phyloP scores from a whole-genome alignment of 768 basidiomycete genomes.

The Galerina marginata region DNA sequence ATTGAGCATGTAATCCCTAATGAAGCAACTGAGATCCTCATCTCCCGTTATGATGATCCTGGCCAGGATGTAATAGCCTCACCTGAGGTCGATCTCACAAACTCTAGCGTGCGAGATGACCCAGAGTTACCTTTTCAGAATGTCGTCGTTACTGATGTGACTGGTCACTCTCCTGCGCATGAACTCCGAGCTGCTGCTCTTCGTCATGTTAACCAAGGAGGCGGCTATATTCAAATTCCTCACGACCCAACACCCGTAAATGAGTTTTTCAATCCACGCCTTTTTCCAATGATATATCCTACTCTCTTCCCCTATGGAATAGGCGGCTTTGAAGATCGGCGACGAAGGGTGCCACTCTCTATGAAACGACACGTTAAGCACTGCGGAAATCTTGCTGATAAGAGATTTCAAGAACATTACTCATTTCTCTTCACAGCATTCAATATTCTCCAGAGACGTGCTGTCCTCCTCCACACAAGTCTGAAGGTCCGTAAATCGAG shows the following conservation, averaged over 20 bases:
- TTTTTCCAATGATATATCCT: slow-evolving; percentile 49
- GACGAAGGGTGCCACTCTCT: slow-evolving; percentile 21
- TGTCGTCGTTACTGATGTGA: slow-evolving; percentile 38
- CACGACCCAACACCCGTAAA: slow-evolving; percentile 37
- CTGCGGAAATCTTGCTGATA: slow-evolving; percentile 34
- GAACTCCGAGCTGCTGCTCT: slow-evolving; percentile 38
- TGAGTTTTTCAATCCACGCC: slow-evolving; percentile 39
- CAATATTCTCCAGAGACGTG: slow-evolving; percentile 44
- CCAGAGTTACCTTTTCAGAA: slow-evolving; percentile 19
- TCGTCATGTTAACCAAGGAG: slow-evolving; percentile 35
- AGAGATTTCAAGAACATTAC: slow-evolving; percentile 40
- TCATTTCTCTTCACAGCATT: slow-evolving; percentile 48
- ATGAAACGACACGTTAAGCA: slow-evolving; percentile 41
- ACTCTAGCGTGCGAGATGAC: not conserved
- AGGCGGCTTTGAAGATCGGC: slow-evolving; percentile 45
- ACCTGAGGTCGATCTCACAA: not conserved
- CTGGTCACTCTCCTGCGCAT: slow-evolving; percentile 27
- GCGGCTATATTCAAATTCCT: slow-evolving; percentile 30
- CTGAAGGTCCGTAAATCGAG: slow-evolving; percentile 30
- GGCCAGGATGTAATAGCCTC: no score
- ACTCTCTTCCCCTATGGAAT: slow-evolving; percentile 48
- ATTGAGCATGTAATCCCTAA: slow-evolving; percentile 28
- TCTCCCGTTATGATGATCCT: slow-evolving; percentile 14
- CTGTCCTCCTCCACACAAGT: slow-evolving; percentile 34
- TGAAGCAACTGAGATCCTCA: slow-evolving; percentile 5